Evolutionary conservation across 2,329 filamentous ascomycete genomes (phyloP).

Genomic region (Botrytis hyacinthi): DNA sequence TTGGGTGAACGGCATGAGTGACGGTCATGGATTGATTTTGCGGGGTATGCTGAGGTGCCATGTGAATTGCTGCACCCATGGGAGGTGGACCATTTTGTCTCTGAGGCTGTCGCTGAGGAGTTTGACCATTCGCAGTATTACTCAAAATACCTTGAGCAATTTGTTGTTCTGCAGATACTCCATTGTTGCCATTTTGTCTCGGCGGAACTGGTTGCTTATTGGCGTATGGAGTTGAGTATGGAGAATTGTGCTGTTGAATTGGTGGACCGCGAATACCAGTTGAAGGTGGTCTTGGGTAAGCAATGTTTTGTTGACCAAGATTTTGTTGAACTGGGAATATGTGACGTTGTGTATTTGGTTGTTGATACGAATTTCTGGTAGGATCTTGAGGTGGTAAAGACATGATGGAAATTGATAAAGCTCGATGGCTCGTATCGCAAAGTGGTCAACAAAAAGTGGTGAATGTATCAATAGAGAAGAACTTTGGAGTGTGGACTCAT

Average conservation of each 20-base stretch:
- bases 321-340: slow-evolving; percentile 31
- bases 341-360: slow-evolving; percentile 23
- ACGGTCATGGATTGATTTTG: slow-evolving; percentile 36
- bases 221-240: slow-evolving; percentile 37
- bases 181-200: slow-evolving; percentile 31
- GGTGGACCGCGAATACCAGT: slow-evolving; percentile 32
- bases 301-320: slow-evolving; percentile 29
- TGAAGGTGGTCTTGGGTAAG: slow-evolving; percentile 31
- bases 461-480: slow-evolving; percentile 22
- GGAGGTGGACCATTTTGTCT: slow-evolving; percentile 30
- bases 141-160: slow-evolving; percentile 39
- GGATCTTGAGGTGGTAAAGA: slow-evolving; percentile 34
- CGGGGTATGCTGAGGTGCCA: slow-evolving; percentile 33
- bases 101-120: slow-evolving; percentile 34
- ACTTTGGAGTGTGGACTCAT: slow-evolving; percentile 20
- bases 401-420: slow-evolving; percentile 27
- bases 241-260: slow-evolving; percentile 33
- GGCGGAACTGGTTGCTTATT: slow-evolving; percentile 30
- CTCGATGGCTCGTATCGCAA: slow-evolving; percentile 17
- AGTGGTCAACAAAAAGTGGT: slow-evolving; percentile 19
- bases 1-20: slow-evolving; percentile 36
- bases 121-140: slow-evolving; percentile 29
- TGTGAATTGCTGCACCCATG: slow-evolving; percentile 37
- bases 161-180: slow-evolving; percentile 38
- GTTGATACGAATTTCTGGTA: slow-evolving; percentile 25